Evolutionary conservation across 116 monocot species (phyloP), one percentile per base, ranked within the genome.

Genomic region (Iris pallida): DNA sequence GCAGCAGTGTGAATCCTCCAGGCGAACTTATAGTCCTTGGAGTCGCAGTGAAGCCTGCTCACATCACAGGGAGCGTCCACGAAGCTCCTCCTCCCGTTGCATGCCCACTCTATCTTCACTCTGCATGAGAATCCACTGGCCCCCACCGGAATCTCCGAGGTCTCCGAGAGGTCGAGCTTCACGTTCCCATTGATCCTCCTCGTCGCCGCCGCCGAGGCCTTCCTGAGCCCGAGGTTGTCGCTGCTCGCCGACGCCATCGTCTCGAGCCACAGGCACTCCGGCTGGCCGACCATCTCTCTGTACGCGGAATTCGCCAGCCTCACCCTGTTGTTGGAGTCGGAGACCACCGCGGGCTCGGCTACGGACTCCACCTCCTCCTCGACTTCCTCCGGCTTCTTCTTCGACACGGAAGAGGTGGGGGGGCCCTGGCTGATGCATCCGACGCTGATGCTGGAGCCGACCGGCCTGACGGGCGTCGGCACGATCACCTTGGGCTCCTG

Each of bases 241-340:
- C 63, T 46, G 47, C 16, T 45, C 4, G 53, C 53, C 5, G 15
- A 16, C 20, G 57, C 71, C 70, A 89, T 76, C 42, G 79, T 73
- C 20, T 85, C 90, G 13, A 98, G 85, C 97, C 97, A 98, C 30
- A 69, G 68, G 70, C 97, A 93, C 74, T 92, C 85, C 3, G 90
- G 97, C 76, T 98, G 97, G 0, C 93, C 93, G 13, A 98, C 82
- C 85, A 98, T 81, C 78, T 83, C 88, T 71, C 84, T 92, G 73
- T 98, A 98, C 5, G 93, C 90, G 0, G 85, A 89, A 53, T 98
- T 98, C 4, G 82, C 80, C 11, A 92, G 66, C 66, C 90, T 80
- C 13, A 98, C 90, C 52, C 80, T 73, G 86, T 93, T 90, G 53
- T 72, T 81, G 4, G 82, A 81, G 78, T 90, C 93, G 14, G 97